These are phyloP conservation scores for Boletus bicolor DNA, from an alignment of 768 basidiomycete species.

Conservation along the genomic window DNA sequence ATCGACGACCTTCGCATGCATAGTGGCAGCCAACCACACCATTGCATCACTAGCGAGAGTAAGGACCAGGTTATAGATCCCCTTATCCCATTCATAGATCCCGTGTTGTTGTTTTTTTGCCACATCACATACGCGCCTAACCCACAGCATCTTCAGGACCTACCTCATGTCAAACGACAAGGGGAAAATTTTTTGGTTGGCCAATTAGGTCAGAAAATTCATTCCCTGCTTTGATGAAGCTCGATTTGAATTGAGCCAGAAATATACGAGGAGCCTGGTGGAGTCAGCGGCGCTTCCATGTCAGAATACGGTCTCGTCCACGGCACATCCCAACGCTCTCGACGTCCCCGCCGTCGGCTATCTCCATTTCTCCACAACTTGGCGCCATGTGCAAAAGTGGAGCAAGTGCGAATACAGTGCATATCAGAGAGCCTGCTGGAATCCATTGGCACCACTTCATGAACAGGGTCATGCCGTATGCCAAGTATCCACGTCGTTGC, in stretches of 20 bases:
- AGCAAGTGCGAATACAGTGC: not conserved
- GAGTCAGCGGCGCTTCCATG: not conserved
- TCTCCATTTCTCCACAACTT: not conserved
- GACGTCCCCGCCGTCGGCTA: not conserved
- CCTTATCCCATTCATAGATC: constrained; percentile 1
- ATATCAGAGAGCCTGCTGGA: not conserved
- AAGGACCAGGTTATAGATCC: not conserved
- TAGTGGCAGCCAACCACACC: not conserved
- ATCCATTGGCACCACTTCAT: not conserved
- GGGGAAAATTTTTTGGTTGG: not conserved
- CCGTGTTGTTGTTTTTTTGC: not conserved
- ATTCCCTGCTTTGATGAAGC: not conserved
- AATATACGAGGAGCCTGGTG: not conserved
- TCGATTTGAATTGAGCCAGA: not conserved
- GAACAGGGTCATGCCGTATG: not conserved
- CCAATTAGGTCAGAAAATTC: constrained; percentile 2
- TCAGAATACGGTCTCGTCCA: not conserved
- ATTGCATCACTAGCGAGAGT: not conserved
- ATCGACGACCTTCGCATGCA: not conserved
- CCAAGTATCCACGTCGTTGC: not conserved
- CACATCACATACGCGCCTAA: not conserved
- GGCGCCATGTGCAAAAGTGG: not conserved
- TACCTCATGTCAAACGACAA: constrained; percentile 1
- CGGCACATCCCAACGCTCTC: not conserved
- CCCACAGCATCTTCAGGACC: not conserved